Evolutionary conservation across 805 yeast genomes (phyloP).

Genomic region (Zygotorulaspora chibaensis): DNA sequence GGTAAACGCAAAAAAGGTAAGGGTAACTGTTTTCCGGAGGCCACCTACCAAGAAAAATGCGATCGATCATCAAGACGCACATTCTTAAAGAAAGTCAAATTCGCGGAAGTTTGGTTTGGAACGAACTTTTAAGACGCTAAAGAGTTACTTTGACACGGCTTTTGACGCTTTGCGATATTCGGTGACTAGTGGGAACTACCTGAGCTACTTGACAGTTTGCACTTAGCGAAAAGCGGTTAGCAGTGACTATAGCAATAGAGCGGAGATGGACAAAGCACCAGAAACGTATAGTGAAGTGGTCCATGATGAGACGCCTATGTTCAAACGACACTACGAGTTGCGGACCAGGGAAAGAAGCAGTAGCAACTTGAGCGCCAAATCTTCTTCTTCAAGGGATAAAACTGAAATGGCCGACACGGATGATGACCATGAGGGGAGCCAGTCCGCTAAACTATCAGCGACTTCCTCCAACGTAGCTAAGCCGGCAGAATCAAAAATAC

Average conservation of each 20-base stretch:
- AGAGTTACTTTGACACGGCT: no score
- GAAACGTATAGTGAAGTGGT: conserved; percentile 2
- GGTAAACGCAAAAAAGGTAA: no score
- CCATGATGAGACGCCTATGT: conserved; percentile 12
- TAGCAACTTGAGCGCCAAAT: neutral
- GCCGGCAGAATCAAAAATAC: conserved; percentile 7
- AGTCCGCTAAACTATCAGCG: neutral
- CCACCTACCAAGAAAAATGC: no score
- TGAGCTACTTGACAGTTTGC: no score
- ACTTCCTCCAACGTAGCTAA: neutral
- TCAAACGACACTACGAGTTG: conserved; percentile 7
- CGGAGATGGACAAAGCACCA: neutral
- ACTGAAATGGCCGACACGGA: neutral
- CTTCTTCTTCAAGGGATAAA: neutral
- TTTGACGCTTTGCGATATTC: no score
- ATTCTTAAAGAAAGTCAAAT: no score
- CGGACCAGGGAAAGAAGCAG: neutral
- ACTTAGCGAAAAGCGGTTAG: no score
- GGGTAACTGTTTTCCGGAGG: no score
- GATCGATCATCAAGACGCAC: no score
- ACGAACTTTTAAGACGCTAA: neutral
- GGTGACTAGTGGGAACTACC: no score
- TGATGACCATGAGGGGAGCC: neutral
- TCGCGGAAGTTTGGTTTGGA: no score
- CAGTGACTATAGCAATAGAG: neutral